Percentiles rank a stretch among this genome's conserved stretches.
Conservation (phyloP, 129 eudicot genomes). For the Artemisia annua region DNA sequence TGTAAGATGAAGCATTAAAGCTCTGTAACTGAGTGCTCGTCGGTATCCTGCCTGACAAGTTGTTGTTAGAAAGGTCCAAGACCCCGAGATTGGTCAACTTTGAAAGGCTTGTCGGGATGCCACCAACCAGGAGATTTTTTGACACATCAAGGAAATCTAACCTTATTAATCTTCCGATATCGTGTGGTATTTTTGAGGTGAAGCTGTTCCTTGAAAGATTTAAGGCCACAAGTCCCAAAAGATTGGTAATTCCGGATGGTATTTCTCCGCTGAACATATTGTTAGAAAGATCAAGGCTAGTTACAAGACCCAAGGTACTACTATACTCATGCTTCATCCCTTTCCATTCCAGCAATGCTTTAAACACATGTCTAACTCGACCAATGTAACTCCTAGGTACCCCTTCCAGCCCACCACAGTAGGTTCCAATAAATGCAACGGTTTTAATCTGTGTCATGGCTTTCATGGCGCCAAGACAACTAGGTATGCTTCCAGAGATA, state of each 20-base stretch:
- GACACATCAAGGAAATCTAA: constrained; percentile 28
- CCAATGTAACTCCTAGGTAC: no score
- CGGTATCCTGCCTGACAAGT: constrained; percentile 27
- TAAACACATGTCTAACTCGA: not conserved
- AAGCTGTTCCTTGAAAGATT: constrained; percentile 23
- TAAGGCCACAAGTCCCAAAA: constrained; percentile 19
- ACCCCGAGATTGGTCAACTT: constrained; percentile 18
- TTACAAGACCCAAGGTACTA: constrained; percentile 17
- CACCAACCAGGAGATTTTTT: constrained; percentile 21
- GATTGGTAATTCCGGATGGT: not conserved
- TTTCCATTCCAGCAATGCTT: constrained; percentile 37
- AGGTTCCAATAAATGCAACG: no score
- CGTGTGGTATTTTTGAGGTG: constrained; percentile 12
- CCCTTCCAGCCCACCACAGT: no score
- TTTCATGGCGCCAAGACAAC: no score
- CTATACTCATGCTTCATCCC: not conserved
- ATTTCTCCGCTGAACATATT: not conserved
- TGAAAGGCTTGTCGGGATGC: constrained; percentile 20
- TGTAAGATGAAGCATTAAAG: constrained; percentile 6
- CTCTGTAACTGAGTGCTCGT: constrained; percentile 33
- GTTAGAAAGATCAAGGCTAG: constrained; percentile 30
- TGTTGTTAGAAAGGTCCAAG: constrained; percentile 30
- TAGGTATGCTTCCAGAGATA: no score
- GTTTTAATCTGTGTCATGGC: no score
- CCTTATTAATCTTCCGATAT: constrained; percentile 8